A percentile compares a stretch with the other conserved stretches of the same genome.
Evolutionary conservation across 495 filamentous ascomycete genomes (phyloP).

Genomic region (Haplographium delicatum): DNA sequence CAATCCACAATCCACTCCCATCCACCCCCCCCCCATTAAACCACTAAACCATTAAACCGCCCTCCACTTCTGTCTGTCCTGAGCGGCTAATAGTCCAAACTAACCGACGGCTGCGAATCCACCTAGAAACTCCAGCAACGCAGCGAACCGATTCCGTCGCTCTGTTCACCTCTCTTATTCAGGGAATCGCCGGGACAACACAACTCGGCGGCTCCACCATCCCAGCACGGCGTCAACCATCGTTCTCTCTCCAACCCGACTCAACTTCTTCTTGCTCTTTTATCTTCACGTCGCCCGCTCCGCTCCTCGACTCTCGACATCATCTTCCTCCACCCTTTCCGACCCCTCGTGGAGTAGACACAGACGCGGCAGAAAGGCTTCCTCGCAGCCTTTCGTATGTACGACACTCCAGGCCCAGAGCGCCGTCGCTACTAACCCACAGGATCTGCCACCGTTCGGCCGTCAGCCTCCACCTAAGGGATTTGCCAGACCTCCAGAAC

Average conservation of each 20-base stretch:
- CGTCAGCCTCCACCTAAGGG: not conserved
- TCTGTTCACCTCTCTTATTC: too few species aligned
- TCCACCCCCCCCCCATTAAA: too few species aligned
- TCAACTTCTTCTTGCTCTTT: conserved; percentile 12
- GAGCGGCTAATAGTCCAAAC: too few species aligned
- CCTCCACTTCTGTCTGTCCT: too few species aligned
- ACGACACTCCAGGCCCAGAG: conserved; percentile 5
- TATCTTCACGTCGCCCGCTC: conserved; percentile 7
- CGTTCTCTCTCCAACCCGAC: conserved; percentile 10
- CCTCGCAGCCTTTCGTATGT: conserved; percentile 21
- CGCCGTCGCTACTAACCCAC: conserved; percentile 5
- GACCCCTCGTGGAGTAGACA: too few species aligned
- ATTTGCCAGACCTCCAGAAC: not conserved
- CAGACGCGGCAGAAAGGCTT: too few species aligned
- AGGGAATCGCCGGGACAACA: conserved; percentile 19
- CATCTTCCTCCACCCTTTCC: too few species aligned
- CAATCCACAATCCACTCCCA: too few species aligned
- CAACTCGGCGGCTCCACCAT: conserved; percentile 1
- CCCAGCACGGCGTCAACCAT: not conserved
- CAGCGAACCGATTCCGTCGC: too few species aligned
- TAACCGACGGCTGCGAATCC: too few species aligned
- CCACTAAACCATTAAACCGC: too few species aligned
- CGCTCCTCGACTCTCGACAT: conserved; percentile 3
- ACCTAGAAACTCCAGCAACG: not conserved
- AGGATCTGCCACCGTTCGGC: conserved; percentile 1